Percentiles rank a stretch among this genome's conserved stretches.
These are phyloP conservation scores for Metschnikowia amazonensis DNA, from an alignment of 805 yeast species.

Conservation along the genomic window DNA sequence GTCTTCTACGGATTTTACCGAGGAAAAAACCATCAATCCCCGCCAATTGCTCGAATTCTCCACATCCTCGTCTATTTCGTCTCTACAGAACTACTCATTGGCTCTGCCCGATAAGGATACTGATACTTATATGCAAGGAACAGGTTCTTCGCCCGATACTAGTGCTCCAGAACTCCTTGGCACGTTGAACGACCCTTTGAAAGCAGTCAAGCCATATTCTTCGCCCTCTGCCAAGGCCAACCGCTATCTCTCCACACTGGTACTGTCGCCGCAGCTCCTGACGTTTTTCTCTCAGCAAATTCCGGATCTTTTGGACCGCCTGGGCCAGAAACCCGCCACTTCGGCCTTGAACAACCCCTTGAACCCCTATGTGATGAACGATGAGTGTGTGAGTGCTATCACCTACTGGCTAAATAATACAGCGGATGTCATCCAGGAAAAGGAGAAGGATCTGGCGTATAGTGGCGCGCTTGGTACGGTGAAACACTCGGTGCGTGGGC, in stretches of 20 bases:
- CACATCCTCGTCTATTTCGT: neutral
- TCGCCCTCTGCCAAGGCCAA: neutral
- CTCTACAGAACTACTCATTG: neutral
- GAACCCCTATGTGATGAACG: slow-evolving; percentile 28
- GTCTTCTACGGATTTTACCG: slow-evolving; percentile 14
- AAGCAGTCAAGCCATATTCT: neutral
- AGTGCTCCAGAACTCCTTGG: neutral
- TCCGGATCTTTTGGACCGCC: slow-evolving; percentile 5
- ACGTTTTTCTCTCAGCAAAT: slow-evolving; percentile 13
- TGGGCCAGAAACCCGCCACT: neutral
- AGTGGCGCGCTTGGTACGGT: neutral
- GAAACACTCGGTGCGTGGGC: slow-evolving; percentile 29
- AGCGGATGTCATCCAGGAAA: slow-evolving; percentile 16
- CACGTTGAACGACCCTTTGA: neutral
- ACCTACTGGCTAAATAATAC: slow-evolving; percentile 29
- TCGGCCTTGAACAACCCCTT: slow-evolving; percentile 11
- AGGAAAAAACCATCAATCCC: slow-evolving; percentile 33
- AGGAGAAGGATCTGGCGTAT: slow-evolving; percentile 8
- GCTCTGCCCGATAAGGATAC: neutral
- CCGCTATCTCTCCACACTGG: slow-evolving; percentile 15
- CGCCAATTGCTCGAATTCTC: slow-evolving; percentile 21
- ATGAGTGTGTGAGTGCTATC: slow-evolving; percentile 39
- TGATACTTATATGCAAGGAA: neutral
- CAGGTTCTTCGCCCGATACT: neutral
- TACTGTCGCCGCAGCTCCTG: slow-evolving; percentile 15